Evolutionary conservation across 306 rosid species (phyloP), one percentile per base, ranked within the genome.

Genomic region (Prunus padus): DNA sequence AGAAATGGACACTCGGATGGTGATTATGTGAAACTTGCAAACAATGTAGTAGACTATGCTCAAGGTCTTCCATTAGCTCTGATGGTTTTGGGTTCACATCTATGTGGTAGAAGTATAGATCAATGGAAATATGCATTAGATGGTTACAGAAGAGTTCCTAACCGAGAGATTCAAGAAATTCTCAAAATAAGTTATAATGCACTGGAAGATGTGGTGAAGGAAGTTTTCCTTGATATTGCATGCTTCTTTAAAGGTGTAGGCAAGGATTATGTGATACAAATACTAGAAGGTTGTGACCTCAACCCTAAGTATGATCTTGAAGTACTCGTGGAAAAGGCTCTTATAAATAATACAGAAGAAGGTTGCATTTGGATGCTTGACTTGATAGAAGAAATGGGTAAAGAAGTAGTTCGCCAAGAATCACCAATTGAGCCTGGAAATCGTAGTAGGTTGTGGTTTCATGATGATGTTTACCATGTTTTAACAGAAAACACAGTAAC

Each of bases 361-460:
- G 60, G 47, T 0, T 31, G 14, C 8, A 20, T 85, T 10, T 8
- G 23, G 57, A 78, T 84, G 87, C 91, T 78, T 83, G 82, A 85
- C 54, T 83, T 82, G 56, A n/a, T 82, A 19, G 81, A 85, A 69
- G 76, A 80, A 77, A 37, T 82, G 26, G 89, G 87, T 7, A 75
- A 55, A 57, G 75, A 80, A 61, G 67, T 80, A 61, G 82, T 67
- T 67, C 51, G 79, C 42, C 23, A 13, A 57, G 85, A 33, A 8
- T 33, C 40, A 0, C 40, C 40, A 33, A 33, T 8, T 33, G 40
- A 33, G 40, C 40, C 40, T 5, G 40, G 40, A 33, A 33, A 33
- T 1, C 40, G 40, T 33, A 33, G 40, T 33, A 33, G 40, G 40
- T 33, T 33, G 40, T 33, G 40, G 40, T 33, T 33, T 5, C 40